phyloP scores from a whole-genome alignment of 1,284 basidiomycete species.

The Melampsora larici-populina region DNA sequence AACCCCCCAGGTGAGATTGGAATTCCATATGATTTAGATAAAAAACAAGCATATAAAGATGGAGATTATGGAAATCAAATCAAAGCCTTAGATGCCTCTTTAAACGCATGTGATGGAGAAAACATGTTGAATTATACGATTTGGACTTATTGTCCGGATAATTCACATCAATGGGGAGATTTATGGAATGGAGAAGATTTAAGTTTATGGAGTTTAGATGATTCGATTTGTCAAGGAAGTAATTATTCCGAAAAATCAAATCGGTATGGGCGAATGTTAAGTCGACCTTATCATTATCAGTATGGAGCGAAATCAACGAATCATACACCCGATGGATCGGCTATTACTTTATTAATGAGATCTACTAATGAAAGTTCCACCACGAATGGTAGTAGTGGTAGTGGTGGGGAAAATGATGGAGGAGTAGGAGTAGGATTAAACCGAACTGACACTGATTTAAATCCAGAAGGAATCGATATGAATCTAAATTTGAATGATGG shows the following conservation, averaged over 20 bases:
- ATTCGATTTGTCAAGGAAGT: conserved; percentile 57
- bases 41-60: conserved; percentile 65
- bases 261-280: conserved; percentile 9
- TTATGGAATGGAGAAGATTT: conserved; percentile 96
- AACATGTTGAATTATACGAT: conserved; percentile 79
- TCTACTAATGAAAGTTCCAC: conserved; percentile 9
- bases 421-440: no score
- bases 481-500: conserved; percentile 58
- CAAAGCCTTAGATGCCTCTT: conserved; percentile 81
- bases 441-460: no score
- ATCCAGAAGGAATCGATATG: not conserved
- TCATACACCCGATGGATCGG: conserved; percentile 20
- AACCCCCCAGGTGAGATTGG: conserved; percentile 67
- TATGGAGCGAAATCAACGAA: conserved; percentile 14
- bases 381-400: conserved; percentile 3
- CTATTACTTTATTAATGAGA: conserved; percentile 2
- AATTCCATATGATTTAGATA: conserved; percentile 87
- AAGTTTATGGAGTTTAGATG: conserved; percentile 76
- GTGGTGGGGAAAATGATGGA: not conserved
- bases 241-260: conserved; percentile 29
- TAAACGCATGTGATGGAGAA: conserved; percentile 81
- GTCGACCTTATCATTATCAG: conserved; percentile 20
- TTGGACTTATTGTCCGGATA: conserved; percentile 81
- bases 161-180: conserved; percentile 83
- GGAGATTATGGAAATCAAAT: conserved; percentile 73